Conservation (phyloP, 306 rosid species). For the Cajanus cajan region DNA sequence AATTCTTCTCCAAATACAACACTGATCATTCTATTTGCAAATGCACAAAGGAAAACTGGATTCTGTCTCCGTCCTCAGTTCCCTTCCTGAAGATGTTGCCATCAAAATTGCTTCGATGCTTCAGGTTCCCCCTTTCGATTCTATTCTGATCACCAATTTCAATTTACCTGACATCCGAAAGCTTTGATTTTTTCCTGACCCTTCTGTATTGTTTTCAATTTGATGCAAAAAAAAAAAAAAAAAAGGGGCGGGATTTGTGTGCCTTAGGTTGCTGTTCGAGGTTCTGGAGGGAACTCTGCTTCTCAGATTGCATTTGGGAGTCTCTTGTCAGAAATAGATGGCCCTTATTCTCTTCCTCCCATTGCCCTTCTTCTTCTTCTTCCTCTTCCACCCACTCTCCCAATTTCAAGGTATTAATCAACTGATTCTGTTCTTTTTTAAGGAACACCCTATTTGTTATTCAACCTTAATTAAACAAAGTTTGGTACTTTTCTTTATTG, state of each 20-base stretch:
- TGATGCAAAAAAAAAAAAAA: neutral
- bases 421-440: neutral
- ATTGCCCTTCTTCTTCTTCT: constrained; percentile 37
- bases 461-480: neutral
- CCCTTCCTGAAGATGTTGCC: constrained; percentile 62
- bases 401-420: constrained; percentile 39
- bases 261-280: constrained; percentile 70
- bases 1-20: neutral
- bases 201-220: neutral
- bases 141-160: neutral
- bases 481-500: neutral
- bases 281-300: constrained; percentile 60
- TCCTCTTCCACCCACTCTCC: constrained; percentile 30
- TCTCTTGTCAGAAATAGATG: constrained; percentile 57
- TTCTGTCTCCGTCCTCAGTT: constrained; percentile 21
- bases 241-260: constrained; percentile 72
- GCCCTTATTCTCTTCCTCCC: constrained; percentile 43
- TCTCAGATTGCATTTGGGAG: constrained; percentile 64
- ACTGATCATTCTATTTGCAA: neutral
- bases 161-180: neutral
- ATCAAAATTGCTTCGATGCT: constrained; percentile 68
- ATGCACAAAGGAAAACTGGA: neutral
- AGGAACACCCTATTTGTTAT: neutral
- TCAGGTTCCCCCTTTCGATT: constrained; percentile 35
- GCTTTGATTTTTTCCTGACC: neutral